Conservation (phyloP, 768 basidiomycete species). For the Pisolithus orientalis region DNA sequence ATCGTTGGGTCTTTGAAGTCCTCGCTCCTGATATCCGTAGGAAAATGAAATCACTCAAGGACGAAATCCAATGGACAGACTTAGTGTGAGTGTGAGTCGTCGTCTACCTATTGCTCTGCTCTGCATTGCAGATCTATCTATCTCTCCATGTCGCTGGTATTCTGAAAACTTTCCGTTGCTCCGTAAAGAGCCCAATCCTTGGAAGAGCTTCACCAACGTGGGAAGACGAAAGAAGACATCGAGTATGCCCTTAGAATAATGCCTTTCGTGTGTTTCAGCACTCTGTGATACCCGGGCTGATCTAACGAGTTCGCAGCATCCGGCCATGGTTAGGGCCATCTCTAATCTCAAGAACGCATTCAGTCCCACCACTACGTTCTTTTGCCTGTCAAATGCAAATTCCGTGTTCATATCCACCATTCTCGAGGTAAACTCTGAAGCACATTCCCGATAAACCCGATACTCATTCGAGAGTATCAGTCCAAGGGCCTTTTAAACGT, state of each 20-base stretch:
- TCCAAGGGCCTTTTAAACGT: conserved; percentile 65
- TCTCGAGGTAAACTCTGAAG: conserved; percentile 48
- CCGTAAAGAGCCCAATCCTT: conserved; percentile 52
- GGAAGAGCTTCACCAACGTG: conserved; percentile 61
- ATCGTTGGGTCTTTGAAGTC: conserved; percentile 89
- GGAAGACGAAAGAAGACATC: conserved; percentile 68
- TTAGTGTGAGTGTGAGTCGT: conserved; percentile 60
- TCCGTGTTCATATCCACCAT: conserved; percentile 87
- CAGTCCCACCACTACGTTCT: conserved; percentile 65
- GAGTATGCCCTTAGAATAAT: conserved; percentile 70
- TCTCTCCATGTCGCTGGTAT: neutral
- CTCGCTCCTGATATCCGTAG: conserved; percentile 79
- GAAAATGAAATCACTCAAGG: conserved; percentile 64
- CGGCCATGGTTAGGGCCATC: conserved; percentile 94
- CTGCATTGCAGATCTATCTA: neutral
- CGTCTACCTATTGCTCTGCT: neutral
- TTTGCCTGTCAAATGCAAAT: conserved; percentile 94
- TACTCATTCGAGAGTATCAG: conserved; percentile 29
- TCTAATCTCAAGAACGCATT: conserved; percentile 59
- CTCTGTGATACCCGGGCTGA: neutral
- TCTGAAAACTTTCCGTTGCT: neutral
- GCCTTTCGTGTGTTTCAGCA: conserved; percentile 65
- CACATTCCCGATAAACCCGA: neutral
- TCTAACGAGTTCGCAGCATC: conserved; percentile 56
- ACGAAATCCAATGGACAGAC: conserved; percentile 83